phyloP scores from a whole-genome alignment of 2,329 filamentous ascomycete genomes.

The Aureobasidium leucospermi region DNA sequence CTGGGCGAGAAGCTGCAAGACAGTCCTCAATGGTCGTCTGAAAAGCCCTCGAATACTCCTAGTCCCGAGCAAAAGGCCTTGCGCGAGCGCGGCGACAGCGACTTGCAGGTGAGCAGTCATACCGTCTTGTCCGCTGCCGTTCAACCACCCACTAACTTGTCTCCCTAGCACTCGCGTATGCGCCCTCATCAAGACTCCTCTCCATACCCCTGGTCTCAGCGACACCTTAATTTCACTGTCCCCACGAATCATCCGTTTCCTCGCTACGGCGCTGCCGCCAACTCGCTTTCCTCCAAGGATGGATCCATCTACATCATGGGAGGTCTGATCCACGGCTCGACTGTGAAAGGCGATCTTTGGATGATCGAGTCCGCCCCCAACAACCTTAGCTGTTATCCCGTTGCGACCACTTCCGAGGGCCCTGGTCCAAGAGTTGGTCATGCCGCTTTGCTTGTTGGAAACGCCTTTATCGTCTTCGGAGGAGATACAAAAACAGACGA shows the following conservation, averaged over 20 bases:
- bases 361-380: slow-evolving; percentile 82
- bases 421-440: slow-evolving; percentile 93
- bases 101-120: slow-evolving; percentile 43
- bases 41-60: slow-evolving; percentile 28
- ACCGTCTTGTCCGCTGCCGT: not conserved
- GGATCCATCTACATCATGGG: slow-evolving; percentile 98
- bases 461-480: slow-evolving; percentile 97
- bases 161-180: not conserved
- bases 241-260: slow-evolving; percentile 83
- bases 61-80: slow-evolving; percentile 60
- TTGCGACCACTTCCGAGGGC: slow-evolving; percentile 86
- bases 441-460: slow-evolving; percentile 86
- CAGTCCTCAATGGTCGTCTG: slow-evolving; percentile 7
- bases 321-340: slow-evolving; percentile 87
- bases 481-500: slow-evolving; percentile 98
- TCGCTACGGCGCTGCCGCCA: slow-evolving; percentile 93
- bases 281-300: slow-evolving; percentile 86
- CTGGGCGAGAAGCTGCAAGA: slow-evolving; percentile 31
- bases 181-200: slow-evolving; percentile 57
- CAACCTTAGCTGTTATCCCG: slow-evolving; percentile 82
- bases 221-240: slow-evolving; percentile 76
- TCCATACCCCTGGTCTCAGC: slow-evolving; percentile 93
- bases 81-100: slow-evolving; percentile 50
- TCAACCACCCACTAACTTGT: slow-evolving; percentile 32
- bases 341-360: slow-evolving; percentile 95